Evolutionary conservation across 352 stramenopile genomes (phyloP).

Genomic region (Phytophthora kernoviae): DNA sequence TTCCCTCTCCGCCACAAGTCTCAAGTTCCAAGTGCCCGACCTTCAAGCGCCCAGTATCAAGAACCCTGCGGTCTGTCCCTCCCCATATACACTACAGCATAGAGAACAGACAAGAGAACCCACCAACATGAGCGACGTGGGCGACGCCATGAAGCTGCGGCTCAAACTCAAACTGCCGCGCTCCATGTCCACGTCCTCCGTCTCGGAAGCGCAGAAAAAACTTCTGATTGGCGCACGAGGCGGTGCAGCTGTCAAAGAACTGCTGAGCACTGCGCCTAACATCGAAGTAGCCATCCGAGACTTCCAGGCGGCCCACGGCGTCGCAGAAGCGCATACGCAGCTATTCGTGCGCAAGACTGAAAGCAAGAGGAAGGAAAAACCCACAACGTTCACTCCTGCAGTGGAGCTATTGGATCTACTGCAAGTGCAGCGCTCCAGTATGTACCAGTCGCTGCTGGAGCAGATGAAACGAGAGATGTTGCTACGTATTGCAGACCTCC

Average conservation of each 20-base stretch:
- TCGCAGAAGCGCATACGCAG: conserved; percentile 55
- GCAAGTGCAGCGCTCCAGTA: conserved; percentile 58
- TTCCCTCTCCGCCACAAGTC: conserved; percentile 25
- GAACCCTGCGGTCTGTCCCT: neutral
- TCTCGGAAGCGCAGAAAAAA: conserved; percentile 35
- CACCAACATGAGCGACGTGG: conserved; percentile 47
- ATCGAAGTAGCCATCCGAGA: conserved; percentile 82
- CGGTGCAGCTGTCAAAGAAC: conserved; percentile 76
- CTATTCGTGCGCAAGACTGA: conserved; percentile 39
- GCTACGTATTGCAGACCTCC: conserved; percentile 70
- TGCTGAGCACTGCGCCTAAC: conserved; percentile 84
- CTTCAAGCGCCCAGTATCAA: conserved; percentile 5
- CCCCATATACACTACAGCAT: neutral
- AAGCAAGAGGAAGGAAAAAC: conserved; percentile 18
- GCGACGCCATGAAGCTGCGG: conserved; percentile 38
- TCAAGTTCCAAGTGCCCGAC: conserved; percentile 19
- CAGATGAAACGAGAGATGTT: conserved; percentile 76
- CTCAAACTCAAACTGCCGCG: conserved; percentile 72
- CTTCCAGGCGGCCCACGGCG: conserved; percentile 72
- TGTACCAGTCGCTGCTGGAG: conserved; percentile 75
- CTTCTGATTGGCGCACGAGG: conserved; percentile 75
- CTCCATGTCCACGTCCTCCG: conserved; percentile 23
- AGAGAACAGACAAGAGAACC: conserved; percentile 8
- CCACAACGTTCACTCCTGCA: conserved; percentile 49
- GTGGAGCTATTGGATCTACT: conserved; percentile 84